These are phyloP conservation scores for Zarea fungicola DNA, from an alignment of 2,329 filamentous ascomycete species.

Conservation along the genomic window DNA sequence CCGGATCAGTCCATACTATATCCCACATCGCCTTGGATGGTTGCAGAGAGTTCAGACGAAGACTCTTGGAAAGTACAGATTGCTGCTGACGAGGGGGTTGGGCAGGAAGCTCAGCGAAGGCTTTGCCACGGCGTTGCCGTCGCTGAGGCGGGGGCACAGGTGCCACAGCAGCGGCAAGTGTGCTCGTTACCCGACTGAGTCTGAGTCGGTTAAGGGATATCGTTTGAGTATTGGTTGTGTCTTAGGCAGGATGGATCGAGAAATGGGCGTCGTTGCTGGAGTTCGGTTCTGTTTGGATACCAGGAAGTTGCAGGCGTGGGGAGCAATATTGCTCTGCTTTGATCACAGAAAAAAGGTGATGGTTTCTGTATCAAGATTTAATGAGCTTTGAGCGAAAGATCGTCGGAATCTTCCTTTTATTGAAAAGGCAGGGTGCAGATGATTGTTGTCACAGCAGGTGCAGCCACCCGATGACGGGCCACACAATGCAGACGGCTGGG, in stretches of 20 bases:
- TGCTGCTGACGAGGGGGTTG: neutral
- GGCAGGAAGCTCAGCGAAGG: neutral
- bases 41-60: neutral
- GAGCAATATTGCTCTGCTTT: neutral
- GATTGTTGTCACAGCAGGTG: conserved; percentile 9
- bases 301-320: neutral
- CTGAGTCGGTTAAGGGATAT: neutral
- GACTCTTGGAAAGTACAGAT: neutral
- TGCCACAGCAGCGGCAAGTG: conserved; percentile 1
- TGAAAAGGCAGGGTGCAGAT: conserved; percentile 1
- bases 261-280: neutral
- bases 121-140: conserved; percentile 1
- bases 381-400: neutral
- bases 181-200: neutral
- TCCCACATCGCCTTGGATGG: conserved; percentile 46
- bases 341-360: neutral
- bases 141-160: neutral
- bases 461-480: conserved; percentile 1
- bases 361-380: neutral
- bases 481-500: neutral
- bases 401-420: neutral
- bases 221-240: neutral
- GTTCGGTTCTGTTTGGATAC: neutral
- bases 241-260: neutral
- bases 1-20: conserved; percentile 53